A percentile compares a stretch with the other conserved stretches of the same genome.
Evolutionary conservation across 768 basidiomycete genomes (phyloP).

Genomic region (Aureoboletus auriporus): DNA sequence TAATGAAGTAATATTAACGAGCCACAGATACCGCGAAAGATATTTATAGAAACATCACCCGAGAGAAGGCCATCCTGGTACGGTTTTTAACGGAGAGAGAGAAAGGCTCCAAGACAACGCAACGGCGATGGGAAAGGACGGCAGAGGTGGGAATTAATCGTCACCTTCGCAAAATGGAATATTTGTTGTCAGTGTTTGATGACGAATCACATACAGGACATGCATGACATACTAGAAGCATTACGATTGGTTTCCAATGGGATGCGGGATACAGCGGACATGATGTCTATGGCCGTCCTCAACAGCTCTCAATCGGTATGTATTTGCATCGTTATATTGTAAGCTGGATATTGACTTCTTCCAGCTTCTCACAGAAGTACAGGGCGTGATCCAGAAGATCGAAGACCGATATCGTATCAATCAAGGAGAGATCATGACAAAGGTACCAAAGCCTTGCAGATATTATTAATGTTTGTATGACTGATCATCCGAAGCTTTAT

Average conservation of each 20-base stretch:
- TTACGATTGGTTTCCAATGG: slow-evolving; percentile 16
- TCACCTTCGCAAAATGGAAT: slow-evolving; percentile 1
- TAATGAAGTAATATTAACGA: neutral
- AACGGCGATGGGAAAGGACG: slow-evolving; percentile 28
- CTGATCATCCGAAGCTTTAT: slow-evolving; percentile 23
- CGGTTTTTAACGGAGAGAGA: slow-evolving; percentile 45
- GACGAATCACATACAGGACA: slow-evolving; percentile 19
- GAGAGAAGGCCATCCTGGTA: slow-evolving; percentile 52
- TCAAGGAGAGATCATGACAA: slow-evolving; percentile 18
- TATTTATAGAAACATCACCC: slow-evolving; percentile 61
- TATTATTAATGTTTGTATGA: neutral
- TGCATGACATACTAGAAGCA: slow-evolving; percentile 23
- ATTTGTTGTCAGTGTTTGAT: neutral
- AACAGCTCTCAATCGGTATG: slow-evolving; percentile 21
- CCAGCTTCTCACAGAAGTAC: slow-evolving; percentile 23
- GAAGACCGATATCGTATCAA: slow-evolving; percentile 16
- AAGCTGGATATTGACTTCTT: slow-evolving; percentile 4
- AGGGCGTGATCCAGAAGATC: slow-evolving; percentile 18
- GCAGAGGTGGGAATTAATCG: slow-evolving; percentile 20
- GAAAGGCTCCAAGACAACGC: slow-evolving; percentile 25
- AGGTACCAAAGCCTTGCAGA: slow-evolving; percentile 15
- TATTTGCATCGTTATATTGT: neutral
- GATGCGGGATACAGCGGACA: slow-evolving; percentile 22
- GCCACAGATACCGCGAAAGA: slow-evolving; percentile 56
- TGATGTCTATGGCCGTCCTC: slow-evolving; percentile 7